These are phyloP conservation scores for Sporothrix phasma DNA, from an alignment of 2,329 filamentous ascomycete species.

Conservation along the genomic window DNA sequence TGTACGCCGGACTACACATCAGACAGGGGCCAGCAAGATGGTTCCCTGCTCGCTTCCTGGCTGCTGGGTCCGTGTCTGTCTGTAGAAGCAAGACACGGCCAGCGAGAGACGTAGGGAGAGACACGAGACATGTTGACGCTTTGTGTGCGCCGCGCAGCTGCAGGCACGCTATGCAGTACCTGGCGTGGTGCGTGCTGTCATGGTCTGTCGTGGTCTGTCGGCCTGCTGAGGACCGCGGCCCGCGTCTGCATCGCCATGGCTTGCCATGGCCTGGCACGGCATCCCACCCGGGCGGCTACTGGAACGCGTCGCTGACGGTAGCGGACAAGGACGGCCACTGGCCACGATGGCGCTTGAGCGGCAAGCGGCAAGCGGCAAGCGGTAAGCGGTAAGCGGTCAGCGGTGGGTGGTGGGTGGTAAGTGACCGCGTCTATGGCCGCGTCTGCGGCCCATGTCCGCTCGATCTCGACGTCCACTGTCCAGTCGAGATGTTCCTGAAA, in stretches of 20 bases:
- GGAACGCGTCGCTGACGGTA: neutral
- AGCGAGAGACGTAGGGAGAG: too few species aligned
- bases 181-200: too few species aligned
- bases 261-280: neutral
- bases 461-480: neutral
- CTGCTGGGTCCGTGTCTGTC: neutral
- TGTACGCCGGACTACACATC: neutral
- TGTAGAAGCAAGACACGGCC: neutral
- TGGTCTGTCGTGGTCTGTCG: too few species aligned
- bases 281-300: conserved; percentile 1
- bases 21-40: neutral
- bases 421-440: neutral
- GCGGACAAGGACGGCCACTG: neutral
- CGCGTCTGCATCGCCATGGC: too few species aligned
- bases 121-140: neutral
- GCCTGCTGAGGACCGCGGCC: too few species aligned
- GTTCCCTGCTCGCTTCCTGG: neutral
- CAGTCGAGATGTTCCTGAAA: neutral
- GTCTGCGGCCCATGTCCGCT: neutral
- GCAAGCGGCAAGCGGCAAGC: too few species aligned
- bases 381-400: too few species aligned
- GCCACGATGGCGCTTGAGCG: neutral
- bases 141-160: too few species aligned
- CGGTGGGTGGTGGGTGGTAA: too few species aligned
- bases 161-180: too few species aligned